Base-by-base conservation (phyloP, 148 eudicot species). In the Vaccinium macrocarpon region DNA sequence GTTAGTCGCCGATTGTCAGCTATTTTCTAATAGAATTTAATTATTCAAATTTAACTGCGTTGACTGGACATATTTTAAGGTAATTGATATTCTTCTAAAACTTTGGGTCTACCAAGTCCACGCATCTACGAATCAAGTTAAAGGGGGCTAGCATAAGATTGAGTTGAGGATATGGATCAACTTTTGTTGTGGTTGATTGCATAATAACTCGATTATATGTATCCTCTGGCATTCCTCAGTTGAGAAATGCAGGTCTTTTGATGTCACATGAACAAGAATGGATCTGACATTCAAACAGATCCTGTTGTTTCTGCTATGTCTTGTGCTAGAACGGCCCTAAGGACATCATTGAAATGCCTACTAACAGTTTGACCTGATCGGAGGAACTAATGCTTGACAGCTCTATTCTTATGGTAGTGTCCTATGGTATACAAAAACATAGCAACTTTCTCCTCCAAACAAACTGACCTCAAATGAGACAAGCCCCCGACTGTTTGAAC, bases 231-330 rank as follows among this genome's bases (percentile, higher is more conserved):
- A 82, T 72, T 82, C 64, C n/a, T 32, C 52, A 35, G 52, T 82
- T 15, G 72, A 75, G 48, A 57, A 38, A 23, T 32, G n/a, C 7
- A 12, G 57, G 51, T 29, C 68, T 25, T 42, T 25, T 83, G 55
- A 56, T 74, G 57, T 74, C 32, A 72, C 53, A 46, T 83, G 82
- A 14, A 75, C 32, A 72, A 88, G 85, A 77, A 95, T 92, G 98
- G 92, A 83, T 38, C 82, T 84, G 9, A 93, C 82, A 78, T 84
- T 82, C 8, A 90, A 84, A 86, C 87, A 78, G 82, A 82, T 93
- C 87, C 87, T 93, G 85, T 52, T 93, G 66, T 76, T 93, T 78
- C 77, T 85, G 27, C 84, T 92, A 19, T 80, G 93, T 74, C 74
- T 88, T 10, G 82, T 82, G 82, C n/a, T n/a, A n/a, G n/a, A n/a